A percentile compares a stretch with the other conserved stretches of the same genome.
Evolutionary conservation across 192 early-diverging fungal genomes (phyloP).

Genomic region (Chytriomyces hyalinus): DNA sequence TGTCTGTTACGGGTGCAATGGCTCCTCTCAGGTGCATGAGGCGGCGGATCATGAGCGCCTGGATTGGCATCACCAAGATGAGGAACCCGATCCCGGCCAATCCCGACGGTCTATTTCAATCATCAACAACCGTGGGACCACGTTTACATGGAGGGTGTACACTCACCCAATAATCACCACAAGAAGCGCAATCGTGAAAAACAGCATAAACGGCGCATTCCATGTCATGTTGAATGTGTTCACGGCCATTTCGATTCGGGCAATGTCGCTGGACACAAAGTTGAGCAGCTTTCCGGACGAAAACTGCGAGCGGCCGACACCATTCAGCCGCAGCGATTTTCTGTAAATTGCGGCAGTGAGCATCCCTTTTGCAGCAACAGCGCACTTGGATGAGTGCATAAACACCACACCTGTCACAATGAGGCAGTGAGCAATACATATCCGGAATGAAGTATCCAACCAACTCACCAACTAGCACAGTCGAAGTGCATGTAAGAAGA

Average conservation of each 20-base stretch:
- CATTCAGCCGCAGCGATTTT: slow-evolving; percentile 59
- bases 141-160: neutral
- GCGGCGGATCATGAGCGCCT: slow-evolving; percentile 42
- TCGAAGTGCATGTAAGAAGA: slow-evolving; percentile 6
- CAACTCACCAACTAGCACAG: neutral
- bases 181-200: slow-evolving; percentile 21
- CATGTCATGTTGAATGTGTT: slow-evolving; percentile 23
- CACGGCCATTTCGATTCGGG: slow-evolving; percentile 50
- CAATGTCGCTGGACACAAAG: slow-evolving; percentile 75
- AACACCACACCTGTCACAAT: neutral
- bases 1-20: slow-evolving; percentile 67
- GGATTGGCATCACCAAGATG: slow-evolving; percentile 29
- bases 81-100: slow-evolving; percentile 17
- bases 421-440: neutral
- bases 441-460: neutral
- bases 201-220: slow-evolving; percentile 17
- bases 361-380: slow-evolving; percentile 43
- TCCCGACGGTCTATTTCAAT: neutral
- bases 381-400: neutral
- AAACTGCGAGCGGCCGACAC: slow-evolving; percentile 59
- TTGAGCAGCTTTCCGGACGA: slow-evolving; percentile 67
- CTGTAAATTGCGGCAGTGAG: slow-evolving; percentile 60
- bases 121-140: slow-evolving; percentile 36
- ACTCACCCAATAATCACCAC: slow-evolving; percentile 23
- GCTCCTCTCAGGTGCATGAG: slow-evolving; percentile 44